Evolutionary conservation across 2,329 filamentous ascomycete genomes (phyloP), one percentile per base, ranked within the genome.

Genomic region (Sporothrix humicola): DNA sequence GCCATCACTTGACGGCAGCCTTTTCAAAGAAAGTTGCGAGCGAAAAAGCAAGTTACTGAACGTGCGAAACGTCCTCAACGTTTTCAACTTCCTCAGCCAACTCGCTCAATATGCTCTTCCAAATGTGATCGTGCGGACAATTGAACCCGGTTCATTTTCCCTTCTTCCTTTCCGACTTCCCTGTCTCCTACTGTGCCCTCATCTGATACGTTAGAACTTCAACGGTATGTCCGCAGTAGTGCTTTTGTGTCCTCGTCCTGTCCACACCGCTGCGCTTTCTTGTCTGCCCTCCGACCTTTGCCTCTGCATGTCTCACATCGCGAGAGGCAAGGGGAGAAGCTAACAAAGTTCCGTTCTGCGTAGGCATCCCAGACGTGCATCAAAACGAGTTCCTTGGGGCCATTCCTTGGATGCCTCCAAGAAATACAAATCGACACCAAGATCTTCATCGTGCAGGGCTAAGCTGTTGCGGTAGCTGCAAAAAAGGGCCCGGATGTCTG

Each of bases 361-460:
- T 10, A 37, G 54, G 37, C 69, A 44, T 46, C 37, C 59, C 26
- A 26, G 13, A 7, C 17, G 13, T 10, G 10, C 15, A 17, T n/a
- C 3, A 20, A 8, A 23, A 20, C 42, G 31, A 15, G 20, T 37
- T 37, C 42, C 42, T 12, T 15, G n/a, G 42, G 3, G 31, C 31
- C 31, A 63, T 37, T 37, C 42, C 12, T 12, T 8, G n/a, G 42
- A 48, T 44, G 37, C 59, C n/a, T 17, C 59, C 37, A 46, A 23
- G 10, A 44, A 23, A 2, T n/a, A 46, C 50, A n/a, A 59, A 69
- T 23, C 17, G 26, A 23, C 48, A 46, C 68, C 52, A 58, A 59
- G 68, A 58, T 70, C 68, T 58, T 70, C 68, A 48, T 59, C 31
- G 66, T 69, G 52, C 68, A 70, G 68, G 15, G 9, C 37, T 13